A percentile compares a stretch with the other conserved stretches of the same genome.
These are phyloP conservation scores for Sporopachydermia cereana DNA, from an alignment of 1,139 yeast species.

Conservation along the genomic window DNA sequence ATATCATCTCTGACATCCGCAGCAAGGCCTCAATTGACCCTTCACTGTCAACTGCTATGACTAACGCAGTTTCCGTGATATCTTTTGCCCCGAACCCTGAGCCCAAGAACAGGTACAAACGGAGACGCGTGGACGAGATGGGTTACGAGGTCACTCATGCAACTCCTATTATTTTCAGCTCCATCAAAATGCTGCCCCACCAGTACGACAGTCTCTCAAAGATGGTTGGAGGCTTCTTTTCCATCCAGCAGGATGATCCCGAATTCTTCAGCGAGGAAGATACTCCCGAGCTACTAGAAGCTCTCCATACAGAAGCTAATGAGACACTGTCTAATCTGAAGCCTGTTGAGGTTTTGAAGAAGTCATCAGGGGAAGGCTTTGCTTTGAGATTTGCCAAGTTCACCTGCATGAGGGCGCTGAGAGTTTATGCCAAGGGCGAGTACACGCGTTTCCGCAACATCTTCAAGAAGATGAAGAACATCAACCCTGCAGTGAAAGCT, in stretches of 20 bases:
- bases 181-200: slow-evolving; percentile 1
- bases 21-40: slow-evolving; percentile 5
- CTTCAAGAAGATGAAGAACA: slow-evolving; percentile 5
- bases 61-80: slow-evolving; percentile 1
- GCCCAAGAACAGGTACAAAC: neutral
- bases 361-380: slow-evolving; percentile 2
- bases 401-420: slow-evolving; percentile 3
- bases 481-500: slow-evolving; percentile 6
- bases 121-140: neutral
- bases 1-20: slow-evolving; percentile 2
- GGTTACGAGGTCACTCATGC: neutral
- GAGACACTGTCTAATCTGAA: slow-evolving; percentile 1
- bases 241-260: slow-evolving; percentile 1
- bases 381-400: slow-evolving; percentile 1
- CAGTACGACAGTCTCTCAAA: slow-evolving; percentile 1
- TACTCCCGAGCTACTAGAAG: neutral
- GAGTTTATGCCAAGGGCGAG: slow-evolving; percentile 2
- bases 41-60: neutral
- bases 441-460: slow-evolving; percentile 1
- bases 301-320: neutral
- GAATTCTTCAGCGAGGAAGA: neutral
- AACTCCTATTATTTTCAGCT: slow-evolving; percentile 5
- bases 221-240: slow-evolving; percentile 5
- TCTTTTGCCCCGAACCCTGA: neutral
- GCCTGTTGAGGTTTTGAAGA: neutral